phyloP scores from a whole-genome alignment of 2,329 filamentous ascomycete species.

The Aureobasidium sp. region DNA sequence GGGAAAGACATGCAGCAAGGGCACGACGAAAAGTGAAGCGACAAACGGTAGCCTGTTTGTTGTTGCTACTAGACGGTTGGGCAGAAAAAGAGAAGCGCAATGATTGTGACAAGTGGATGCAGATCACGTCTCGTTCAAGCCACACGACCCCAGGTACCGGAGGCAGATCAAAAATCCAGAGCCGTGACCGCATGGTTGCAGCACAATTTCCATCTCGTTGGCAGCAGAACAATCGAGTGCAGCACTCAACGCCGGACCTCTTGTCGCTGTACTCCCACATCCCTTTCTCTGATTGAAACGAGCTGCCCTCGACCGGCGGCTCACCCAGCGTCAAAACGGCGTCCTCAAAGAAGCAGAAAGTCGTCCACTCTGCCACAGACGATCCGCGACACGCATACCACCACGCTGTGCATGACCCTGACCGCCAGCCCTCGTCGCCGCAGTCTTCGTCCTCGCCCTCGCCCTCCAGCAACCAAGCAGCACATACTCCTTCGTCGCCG shows the following conservation, averaged over 20 bases:
- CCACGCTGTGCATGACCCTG: conserved; percentile 18
- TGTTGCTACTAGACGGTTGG: neutral
- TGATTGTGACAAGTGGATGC: neutral
- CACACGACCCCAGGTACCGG: conserved; percentile 2
- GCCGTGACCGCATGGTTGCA: neutral
- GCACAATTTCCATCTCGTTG: neutral
- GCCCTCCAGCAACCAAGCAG: conserved; percentile 12
- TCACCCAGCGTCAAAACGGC: conserved; percentile 20
- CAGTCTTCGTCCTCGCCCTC: conserved; percentile 22
- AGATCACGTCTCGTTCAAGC: conserved; percentile 6
- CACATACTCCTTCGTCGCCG: conserved; percentile 24
- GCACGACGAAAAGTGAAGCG: neutral
- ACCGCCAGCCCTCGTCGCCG: conserved; percentile 17
- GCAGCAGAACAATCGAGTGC: neutral
- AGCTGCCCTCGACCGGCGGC: conserved; percentile 20
- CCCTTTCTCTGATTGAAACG: neutral
- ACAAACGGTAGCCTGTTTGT: neutral
- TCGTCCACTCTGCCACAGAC: conserved; percentile 28
- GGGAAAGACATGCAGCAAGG: neutral
- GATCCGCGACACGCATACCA: conserved; percentile 19
- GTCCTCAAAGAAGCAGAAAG: conserved; percentile 41
- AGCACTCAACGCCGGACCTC: neutral
- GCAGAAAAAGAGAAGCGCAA: neutral
- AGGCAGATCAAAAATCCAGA: conserved; percentile 4
- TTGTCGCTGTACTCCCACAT: neutral